These are phyloP conservation scores for Tetrahymena malaccensis DNA, from an alignment of 73 alveolate species.

Conservation along the genomic window DNA sequence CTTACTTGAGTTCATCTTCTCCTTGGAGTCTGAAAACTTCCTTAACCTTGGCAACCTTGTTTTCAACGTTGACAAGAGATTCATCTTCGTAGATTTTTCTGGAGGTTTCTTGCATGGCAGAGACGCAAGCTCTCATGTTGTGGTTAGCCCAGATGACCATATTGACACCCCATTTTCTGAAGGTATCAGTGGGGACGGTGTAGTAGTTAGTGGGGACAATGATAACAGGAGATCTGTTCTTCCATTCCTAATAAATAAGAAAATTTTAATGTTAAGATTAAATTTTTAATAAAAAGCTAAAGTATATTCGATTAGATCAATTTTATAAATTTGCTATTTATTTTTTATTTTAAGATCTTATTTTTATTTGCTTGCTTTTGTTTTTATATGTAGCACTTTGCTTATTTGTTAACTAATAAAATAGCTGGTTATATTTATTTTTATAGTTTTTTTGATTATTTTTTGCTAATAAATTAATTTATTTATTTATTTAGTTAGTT, in stretches of 20 bases:
- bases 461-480: too few species aligned
- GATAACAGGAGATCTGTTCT: constrained; percentile 67
- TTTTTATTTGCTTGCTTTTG: background rate
- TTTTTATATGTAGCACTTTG: too few species aligned
- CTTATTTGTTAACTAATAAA: background rate
- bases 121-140: constrained; percentile 60
- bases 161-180: constrained; percentile 68
- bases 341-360: background rate
- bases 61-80: constrained; percentile 23
- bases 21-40: constrained; percentile 59
- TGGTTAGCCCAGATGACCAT: constrained; percentile 84
- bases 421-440: background rate
- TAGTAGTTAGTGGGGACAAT: constrained; percentile 83
- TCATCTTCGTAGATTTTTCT: constrained; percentile 32
- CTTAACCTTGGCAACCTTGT: constrained; percentile 39
- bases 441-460: background rate
- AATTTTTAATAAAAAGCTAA: background rate
- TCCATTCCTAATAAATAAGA: constrained; percentile 32
- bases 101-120: constrained; percentile 67
- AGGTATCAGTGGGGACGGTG: constrained; percentile 64
- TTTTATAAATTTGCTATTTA: background rate
- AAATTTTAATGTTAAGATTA: background rate
- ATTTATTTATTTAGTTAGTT: too few species aligned
- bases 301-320: background rate
- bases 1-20: constrained; percentile 47